Evolutionary conservation across 257 asterid genomes (phyloP), one percentile per base, ranked within the genome.

Genomic region (Thymus quinquecostatus): DNA sequence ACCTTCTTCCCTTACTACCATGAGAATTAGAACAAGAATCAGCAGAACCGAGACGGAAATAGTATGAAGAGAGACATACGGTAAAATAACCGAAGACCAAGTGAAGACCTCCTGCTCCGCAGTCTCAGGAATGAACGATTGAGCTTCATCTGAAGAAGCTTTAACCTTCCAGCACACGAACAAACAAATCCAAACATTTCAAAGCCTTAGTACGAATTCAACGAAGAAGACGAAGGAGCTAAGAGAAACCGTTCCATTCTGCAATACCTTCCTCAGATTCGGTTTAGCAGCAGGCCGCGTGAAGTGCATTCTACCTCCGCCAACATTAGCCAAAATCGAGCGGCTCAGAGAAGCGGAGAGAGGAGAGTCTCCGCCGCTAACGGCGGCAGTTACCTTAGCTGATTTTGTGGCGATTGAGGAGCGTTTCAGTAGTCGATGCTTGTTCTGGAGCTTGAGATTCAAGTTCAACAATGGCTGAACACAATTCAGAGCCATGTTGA

Each of bases 41-140:
- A 21, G 40, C 30, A 43, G 64, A 10, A 45, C 6, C 53, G 33
- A 60, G 36, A 36, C 14, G 55, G 13, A 12, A 60, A 38, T 44
- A 21, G 72, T 59, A 32, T 21, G 63, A 45, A 40, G 7, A 70
- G 40, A 75, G 44, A 79, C 96, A 71, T 79, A 93, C 98, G 98
- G 98, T 71, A 93, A 73, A 67, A 89, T 72, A 77, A 92, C 96
- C 74, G 96, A 89, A 56, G 89, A 58, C 98, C 97, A 93, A 72
- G 86, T 60, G 80, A 93, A 93, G 33, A 66, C 84, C 81, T 93
- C 98, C 71, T 77, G 82, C 78, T 78, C 72, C 7, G 77, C 34
- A 29, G 84, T 59, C 66, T 80, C 92, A 70, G 91, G 75, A 72
- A 65, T 69, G 4, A 76, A 27, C 60, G 94, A 64, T 77, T 79